Evolutionary conservation across 2,329 filamentous ascomycete genomes (phyloP), one percentile per base, ranked within the genome.

Genomic region (Peltaster fructicola): DNA sequence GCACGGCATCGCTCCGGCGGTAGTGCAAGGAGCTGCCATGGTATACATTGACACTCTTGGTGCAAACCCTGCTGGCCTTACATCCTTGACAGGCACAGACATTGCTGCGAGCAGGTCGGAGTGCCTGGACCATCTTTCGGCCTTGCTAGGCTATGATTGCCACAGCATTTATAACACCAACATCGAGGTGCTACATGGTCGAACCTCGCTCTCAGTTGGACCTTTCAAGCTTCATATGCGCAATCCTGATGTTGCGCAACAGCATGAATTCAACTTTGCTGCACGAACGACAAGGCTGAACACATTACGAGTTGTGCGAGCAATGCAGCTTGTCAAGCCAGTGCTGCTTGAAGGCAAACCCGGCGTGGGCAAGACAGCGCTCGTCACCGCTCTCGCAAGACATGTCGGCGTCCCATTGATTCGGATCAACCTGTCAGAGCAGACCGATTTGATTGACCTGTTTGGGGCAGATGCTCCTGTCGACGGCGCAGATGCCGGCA

Each of bases 401-500:
- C 72, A 74, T 4, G 76, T 80, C 35, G 81, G 84, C 4, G 74
- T 74, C 33, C 75, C 78, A 6, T 55, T 99, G 34, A 92, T 82
- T 1, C 68, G 88, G 40, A 93, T 99, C 52, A 99, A 99, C 44
- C 60, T 99, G 31, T 95, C 88, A 0, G 88, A 98, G 40, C 88
- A 98, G 53, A 98, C 90, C 0, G 88, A 98, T 50, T 57, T 98
- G 24, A 93, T 95, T 66, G 88, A 98, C 47, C 59, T 98, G 1
- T 98, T 98, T 47, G 88, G 88, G 30, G 92, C 85, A 0, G 88
- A 98, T 54, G 81, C 92, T 6, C 88, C 88, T 0, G 73, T 92
- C 3, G 88, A 95, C 52, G 84, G 82, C n/a, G 81, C 77, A 1
- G 72, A 78, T 41, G 76, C 82, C 6, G 88, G 88, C 1, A 76